These are phyloP conservation scores for Liquidambar formosana DNA, from an alignment of 164 flowering plant genomes.

Conservation along the genomic window DNA sequence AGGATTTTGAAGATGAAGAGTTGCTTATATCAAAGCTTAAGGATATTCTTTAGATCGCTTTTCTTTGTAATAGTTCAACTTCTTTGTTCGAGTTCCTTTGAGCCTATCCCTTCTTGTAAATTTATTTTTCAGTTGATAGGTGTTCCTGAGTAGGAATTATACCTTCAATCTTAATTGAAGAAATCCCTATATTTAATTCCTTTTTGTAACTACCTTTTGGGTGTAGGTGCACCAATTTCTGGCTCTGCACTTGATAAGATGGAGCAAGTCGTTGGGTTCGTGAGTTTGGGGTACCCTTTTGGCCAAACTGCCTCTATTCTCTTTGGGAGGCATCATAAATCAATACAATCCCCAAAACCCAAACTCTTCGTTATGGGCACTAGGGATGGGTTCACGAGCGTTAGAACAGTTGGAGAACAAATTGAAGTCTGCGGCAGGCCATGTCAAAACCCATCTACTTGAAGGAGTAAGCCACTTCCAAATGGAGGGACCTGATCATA, in stretches of 20 bases:
- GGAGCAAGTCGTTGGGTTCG: constrained; percentile 79
- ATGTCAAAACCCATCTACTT: constrained; percentile 64
- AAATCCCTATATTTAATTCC: constrained; percentile 31
- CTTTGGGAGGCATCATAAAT: constrained; percentile 80
- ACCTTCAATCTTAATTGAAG: constrained; percentile 24
- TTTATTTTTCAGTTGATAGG: constrained; percentile 46
- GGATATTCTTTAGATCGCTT: too few relatives aligned
- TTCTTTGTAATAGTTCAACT: too few relatives aligned
- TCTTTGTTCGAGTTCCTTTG: too few relatives aligned
- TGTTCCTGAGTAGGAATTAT: too few relatives aligned
- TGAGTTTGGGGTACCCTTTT: constrained; percentile 88
- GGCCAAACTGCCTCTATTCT: constrained; percentile 74
- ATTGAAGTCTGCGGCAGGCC: constrained; percentile 68
- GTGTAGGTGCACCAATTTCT: constrained; percentile 87
- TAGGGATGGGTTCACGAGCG: constrained; percentile 78
- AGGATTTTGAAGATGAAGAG: too few relatives aligned
- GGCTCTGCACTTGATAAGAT: constrained; percentile 89
- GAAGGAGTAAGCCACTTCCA: constrained; percentile 82
- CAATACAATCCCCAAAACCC: constrained; percentile 67
- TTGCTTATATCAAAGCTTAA: too few relatives aligned
- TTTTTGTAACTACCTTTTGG: background rate
- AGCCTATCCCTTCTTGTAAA: too few relatives aligned
- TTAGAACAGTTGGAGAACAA: constrained; percentile 72
- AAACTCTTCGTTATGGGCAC: constrained; percentile 91
- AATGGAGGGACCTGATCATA: constrained; percentile 82